These are phyloP conservation scores for Atalantia buxifolia DNA, from an alignment of 345 rosid genomes.

Conservation along the genomic window DNA sequence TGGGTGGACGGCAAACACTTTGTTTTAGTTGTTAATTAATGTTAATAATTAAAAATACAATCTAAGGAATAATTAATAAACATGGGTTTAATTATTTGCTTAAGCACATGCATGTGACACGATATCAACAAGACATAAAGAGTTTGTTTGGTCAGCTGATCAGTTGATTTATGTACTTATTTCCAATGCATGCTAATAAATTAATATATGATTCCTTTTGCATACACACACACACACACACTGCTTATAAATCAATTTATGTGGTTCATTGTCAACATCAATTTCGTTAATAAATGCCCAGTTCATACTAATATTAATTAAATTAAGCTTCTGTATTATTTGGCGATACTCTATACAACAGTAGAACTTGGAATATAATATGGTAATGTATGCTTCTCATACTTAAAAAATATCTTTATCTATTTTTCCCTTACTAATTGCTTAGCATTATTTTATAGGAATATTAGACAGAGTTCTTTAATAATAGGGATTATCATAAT, in stretches of 20 bases:
- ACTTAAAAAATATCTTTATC: too few species aligned
- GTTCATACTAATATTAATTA: not conserved
- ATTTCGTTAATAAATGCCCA: not conserved
- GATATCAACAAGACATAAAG: not conserved
- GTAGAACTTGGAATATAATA: too few species aligned
- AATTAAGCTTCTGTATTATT: too few species aligned
- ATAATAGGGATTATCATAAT: too few species aligned
- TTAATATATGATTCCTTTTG: not conserved
- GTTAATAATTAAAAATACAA: not conserved
- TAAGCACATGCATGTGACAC: not conserved
- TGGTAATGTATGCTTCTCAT: too few species aligned
- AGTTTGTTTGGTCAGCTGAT: not conserved
- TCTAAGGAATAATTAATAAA: not conserved
- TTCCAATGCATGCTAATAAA: not conserved
- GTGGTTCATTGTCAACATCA: not conserved
- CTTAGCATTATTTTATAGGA: too few species aligned
- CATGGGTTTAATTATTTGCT: not conserved
- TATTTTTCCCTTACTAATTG: too few species aligned
- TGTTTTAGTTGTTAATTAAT: not conserved
- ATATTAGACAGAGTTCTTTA: too few species aligned
- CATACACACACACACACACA: too few species aligned
- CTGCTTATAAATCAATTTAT: not conserved
- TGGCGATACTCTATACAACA: too few species aligned
- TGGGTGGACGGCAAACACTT: slow-evolving; percentile 26
- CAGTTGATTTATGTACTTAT: not conserved